A percentile compares a stretch with the other conserved stretches of the same genome.
phyloP scores from a whole-genome alignment of 2,329 filamentous ascomycete species.

The Ophiocordyceps sinensis region DNA sequence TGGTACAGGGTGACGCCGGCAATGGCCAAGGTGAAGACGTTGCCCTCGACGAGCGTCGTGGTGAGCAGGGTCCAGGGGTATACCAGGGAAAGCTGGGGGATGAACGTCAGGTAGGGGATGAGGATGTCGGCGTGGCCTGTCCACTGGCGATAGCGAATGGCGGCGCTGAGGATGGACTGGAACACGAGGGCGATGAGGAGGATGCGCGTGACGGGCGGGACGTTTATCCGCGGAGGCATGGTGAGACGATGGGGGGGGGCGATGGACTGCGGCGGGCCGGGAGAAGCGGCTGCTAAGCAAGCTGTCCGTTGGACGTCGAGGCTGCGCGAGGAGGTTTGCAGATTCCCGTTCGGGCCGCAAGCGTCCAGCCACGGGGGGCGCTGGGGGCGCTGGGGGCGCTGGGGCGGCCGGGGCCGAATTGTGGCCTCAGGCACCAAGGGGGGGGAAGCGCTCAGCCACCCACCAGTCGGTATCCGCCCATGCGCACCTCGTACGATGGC shows the following conservation, averaged over 20 bases:
- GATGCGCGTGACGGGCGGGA: conserved; percentile 79
- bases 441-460: too few species aligned
- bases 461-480: too few species aligned
- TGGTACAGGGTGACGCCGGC: conserved; percentile 72
- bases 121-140: conserved; percentile 48
- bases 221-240: conserved; percentile 76
- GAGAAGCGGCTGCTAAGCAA: too few species aligned
- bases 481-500: too few species aligned
- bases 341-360: too few species aligned
- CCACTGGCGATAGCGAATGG: conserved; percentile 61
- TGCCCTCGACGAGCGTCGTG: conserved; percentile 81
- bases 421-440: too few species aligned
- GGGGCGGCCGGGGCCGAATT: too few species aligned
- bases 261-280: background rate
- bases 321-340: too few species aligned
- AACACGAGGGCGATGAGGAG: conserved; percentile 60
- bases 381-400: too few species aligned
- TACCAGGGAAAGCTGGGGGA: conserved; percentile 68
- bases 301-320: too few species aligned
- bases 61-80: conserved; percentile 91
- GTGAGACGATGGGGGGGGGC: conserved; percentile 16
- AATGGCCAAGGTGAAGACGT: conserved; percentile 71
- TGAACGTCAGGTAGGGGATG: conserved; percentile 74
- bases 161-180: conserved; percentile 71
- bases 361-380: too few species aligned